Evolutionary conservation across 169 alveolate genomes (phyloP).

Genomic region (Cryptosporidium ryanae): DNA sequence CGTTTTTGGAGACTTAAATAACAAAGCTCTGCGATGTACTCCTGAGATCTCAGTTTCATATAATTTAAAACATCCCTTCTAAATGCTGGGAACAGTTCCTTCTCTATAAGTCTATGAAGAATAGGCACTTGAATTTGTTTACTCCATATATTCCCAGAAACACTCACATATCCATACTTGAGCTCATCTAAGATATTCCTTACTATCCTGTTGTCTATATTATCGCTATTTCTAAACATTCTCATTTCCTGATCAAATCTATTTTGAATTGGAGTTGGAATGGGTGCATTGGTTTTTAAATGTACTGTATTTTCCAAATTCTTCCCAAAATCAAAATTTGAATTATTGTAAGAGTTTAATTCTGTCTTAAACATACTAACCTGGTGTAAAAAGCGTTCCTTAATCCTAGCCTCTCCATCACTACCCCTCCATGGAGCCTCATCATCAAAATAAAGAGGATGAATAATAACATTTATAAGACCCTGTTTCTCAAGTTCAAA

Average conservation of each 20-base stretch:
- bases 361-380: constrained; percentile 39
- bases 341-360: not conserved
- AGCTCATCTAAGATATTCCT: constrained; percentile 51
- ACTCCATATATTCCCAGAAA: constrained; percentile 69
- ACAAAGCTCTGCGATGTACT: constrained; percentile 62
- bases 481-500: constrained; percentile 68
- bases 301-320: no score
- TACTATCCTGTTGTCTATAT: constrained; percentile 56
- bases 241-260: constrained; percentile 71
- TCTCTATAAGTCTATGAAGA: constrained; percentile 42
- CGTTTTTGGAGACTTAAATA: constrained; percentile 27
- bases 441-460: constrained; percentile 64
- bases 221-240: constrained; percentile 51
- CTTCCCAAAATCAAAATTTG: not conserved
- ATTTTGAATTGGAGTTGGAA: constrained; percentile 43
- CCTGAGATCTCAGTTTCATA: constrained; percentile 50
- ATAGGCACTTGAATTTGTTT: constrained; percentile 52
- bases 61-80: constrained; percentile 19
- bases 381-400: constrained; percentile 66
- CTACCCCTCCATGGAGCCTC: constrained; percentile 73
- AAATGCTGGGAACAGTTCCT: constrained; percentile 59
- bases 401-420: constrained; percentile 58
- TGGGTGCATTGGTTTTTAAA: constrained; percentile 5
- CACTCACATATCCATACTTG: constrained; percentile 64
- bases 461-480: constrained; percentile 31